phyloP scores from a whole-genome alignment of 331 rosid genomes.

The Quercus tomentella region DNA sequence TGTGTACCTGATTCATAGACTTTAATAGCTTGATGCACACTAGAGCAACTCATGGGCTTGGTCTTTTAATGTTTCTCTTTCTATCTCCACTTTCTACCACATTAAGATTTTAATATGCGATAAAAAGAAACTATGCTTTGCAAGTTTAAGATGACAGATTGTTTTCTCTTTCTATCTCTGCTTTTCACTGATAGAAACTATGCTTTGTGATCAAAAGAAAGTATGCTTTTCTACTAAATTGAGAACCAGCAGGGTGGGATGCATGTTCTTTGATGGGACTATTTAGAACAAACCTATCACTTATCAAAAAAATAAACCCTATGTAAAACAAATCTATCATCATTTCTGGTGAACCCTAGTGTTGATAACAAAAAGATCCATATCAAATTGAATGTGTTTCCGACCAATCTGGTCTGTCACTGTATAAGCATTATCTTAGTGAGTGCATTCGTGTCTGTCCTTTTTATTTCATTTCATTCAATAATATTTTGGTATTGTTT shows the following conservation, averaged over 20 bases:
- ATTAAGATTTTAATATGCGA: constrained; percentile 12
- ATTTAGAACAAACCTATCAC: neutral
- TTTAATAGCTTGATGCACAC: neutral
- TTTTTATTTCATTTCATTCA: neutral
- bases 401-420: neutral
- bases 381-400: neutral
- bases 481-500: neutral
- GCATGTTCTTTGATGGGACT: neutral
- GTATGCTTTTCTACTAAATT: neutral
- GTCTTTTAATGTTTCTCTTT: neutral
- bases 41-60: neutral
- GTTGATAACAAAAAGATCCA: neutral
- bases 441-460: neutral
- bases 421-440: neutral
- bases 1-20: neutral
- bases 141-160: constrained; percentile 12
- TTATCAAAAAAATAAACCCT: too few species aligned
- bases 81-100: neutral
- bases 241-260: neutral
- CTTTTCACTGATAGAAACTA: too few species aligned
- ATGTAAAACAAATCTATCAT: neutral
- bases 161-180: neutral
- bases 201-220: too few species aligned
- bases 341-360: neutral
- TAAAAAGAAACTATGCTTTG: constrained; percentile 9